Conservation (phyloP, 2,329 filamentous ascomycete species). For the Cercospora beticola region DNA sequence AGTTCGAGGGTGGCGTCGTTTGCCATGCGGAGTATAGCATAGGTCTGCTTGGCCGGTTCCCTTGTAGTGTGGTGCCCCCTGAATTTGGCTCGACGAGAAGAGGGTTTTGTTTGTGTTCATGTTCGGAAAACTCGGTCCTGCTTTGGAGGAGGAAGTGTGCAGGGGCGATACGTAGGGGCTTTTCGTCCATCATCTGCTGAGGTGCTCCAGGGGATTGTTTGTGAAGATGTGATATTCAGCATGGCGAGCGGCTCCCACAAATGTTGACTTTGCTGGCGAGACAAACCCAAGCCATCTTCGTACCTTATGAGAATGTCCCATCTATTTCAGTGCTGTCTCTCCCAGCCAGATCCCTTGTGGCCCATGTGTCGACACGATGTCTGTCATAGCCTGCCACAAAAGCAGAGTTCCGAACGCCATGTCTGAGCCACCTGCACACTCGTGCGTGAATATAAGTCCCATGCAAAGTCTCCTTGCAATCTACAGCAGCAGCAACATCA, state of each 20-base stretch:
- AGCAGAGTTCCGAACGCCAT: too few species aligned
- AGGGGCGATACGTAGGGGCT: too few species aligned
- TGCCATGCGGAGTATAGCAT: background rate
- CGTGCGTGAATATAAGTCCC: background rate
- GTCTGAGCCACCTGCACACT: background rate
- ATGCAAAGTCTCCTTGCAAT: background rate
- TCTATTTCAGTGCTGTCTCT: background rate
- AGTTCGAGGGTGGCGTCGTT: background rate
- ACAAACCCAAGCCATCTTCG: background rate
- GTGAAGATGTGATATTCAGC: too few species aligned
- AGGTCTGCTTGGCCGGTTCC: background rate
- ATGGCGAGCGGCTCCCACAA: too few species aligned
- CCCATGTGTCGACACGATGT: background rate
- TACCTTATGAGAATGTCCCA: background rate
- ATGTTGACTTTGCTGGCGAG: too few species aligned
- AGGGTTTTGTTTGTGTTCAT: background rate
- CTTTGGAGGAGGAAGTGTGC: too few species aligned
- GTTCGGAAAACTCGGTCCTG: background rate
- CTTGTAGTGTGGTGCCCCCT: background rate
- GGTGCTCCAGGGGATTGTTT: too few species aligned
- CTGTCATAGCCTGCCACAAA: too few species aligned
- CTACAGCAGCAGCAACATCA: background rate
- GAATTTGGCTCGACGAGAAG: background rate
- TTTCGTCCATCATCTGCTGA: too few species aligned
- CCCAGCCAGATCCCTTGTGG: background rate